Evolutionary conservation across 768 basidiomycete genomes (phyloP), one percentile per base, ranked within the genome.

Genomic region (Xerocomellus intermedius): DNA sequence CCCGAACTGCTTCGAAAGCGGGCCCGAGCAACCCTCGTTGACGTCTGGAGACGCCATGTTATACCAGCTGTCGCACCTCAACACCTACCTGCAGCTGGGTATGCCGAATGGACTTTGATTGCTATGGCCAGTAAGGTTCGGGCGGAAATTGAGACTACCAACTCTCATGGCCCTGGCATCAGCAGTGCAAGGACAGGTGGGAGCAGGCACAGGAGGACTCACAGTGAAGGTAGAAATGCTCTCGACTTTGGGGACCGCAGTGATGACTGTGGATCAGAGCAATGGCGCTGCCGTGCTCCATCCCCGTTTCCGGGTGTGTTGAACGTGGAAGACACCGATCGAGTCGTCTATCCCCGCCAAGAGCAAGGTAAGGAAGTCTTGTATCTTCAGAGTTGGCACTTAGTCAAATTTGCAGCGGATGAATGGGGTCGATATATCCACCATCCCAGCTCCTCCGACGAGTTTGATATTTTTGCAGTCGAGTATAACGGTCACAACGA

Each of bases 21-120:
- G 42, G 89, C 89, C 5, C 84, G 87, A 30, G 85, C 87, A 19
- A 75, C 78, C 4, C 77, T 90, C 14, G 77, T 89, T 8, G 86
- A 91, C 60, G 75, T 81, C 4, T 89, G 83, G 64, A 82, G 87
- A 33, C 77, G 77, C 22, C 80, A 83, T 61, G 79, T 87, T 24
- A 58, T 86, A n/a, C 65, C 76, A 22, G 82, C 84, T 55, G 73
- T 89, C 22, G 59, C 70, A 8, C 53, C 51, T 26, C 64, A 70
- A 22, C 70, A 75, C 35, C 38, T 70, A 13, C 69, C 42, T 67
- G 54, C 56, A 69, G 80, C 42, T 58, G 69, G 69, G 3, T 73
- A 73, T 43, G 9, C 49, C 26, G 69, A 71, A 50, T 71, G 69
- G 69, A 62, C 48, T 69, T 46, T 76, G 64, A 41, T 63, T 54